Conservation (phyloP, 2,329 filamentous ascomycete genomes). For the Aspergillus puulaauensis region DNA sequence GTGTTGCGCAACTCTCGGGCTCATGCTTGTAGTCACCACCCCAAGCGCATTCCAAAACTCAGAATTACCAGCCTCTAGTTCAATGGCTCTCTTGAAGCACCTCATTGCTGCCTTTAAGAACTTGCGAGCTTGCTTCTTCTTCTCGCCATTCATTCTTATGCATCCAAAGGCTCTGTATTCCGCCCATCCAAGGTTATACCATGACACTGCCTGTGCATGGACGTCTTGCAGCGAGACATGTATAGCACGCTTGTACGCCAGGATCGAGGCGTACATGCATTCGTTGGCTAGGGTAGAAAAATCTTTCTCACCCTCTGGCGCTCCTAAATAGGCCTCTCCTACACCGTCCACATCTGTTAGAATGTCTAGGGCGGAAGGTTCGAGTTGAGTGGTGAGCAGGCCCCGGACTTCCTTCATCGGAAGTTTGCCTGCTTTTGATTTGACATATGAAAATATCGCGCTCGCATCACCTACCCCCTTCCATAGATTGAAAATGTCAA, state of each 20-base stretch:
- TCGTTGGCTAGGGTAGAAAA: constrained; percentile 44
- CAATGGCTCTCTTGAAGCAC: constrained; percentile 94
- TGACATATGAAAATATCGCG: constrained; percentile 76
- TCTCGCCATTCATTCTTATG: constrained; percentile 42
- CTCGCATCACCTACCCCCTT: constrained; percentile 88
- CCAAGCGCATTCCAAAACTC: constrained; percentile 98
- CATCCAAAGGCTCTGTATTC: constrained; percentile 79
- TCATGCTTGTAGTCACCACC: constrained; percentile 83
- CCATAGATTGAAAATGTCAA: constrained; percentile 89
- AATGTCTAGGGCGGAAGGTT: constrained; percentile 56
- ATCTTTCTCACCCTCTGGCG: constrained; percentile 33
- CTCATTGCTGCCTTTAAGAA: constrained; percentile 79
- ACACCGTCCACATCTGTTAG: constrained; percentile 70
- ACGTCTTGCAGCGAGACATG: constrained; percentile 69
- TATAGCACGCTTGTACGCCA: constrained; percentile 86
- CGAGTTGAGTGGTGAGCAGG: constrained; percentile 58
- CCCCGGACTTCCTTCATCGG: constrained; percentile 56
- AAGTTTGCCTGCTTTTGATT: constrained; percentile 63
- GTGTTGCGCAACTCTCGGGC: constrained; percentile 86
- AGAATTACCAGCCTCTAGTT: constrained; percentile 87
- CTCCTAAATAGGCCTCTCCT: constrained; percentile 40
- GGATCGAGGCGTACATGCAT: constrained; percentile 69
- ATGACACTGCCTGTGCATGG: constrained; percentile 90
- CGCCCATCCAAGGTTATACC: constrained; percentile 95
- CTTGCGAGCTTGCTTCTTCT: constrained; percentile 58